Evolutionary conservation across 805 yeast genomes (phyloP).

Genomic region (Priceomyces fermenticarens): DNA sequence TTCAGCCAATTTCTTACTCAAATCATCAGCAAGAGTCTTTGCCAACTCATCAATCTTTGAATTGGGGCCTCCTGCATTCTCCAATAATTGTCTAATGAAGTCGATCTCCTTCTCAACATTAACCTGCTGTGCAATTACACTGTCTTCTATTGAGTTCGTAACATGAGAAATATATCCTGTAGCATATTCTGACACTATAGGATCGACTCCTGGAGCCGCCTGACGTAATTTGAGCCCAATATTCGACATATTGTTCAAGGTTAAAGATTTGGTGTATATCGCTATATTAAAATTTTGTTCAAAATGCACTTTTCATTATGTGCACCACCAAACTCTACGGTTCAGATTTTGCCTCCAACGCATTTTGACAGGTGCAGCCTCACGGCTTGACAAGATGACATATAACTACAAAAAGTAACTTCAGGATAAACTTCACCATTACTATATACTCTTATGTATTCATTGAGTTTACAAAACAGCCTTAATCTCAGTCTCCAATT

Average conservation of each 20-base stretch:
- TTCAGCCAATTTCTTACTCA: slow-evolving; percentile 53
- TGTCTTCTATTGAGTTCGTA: slow-evolving; percentile 73
- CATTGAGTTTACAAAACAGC: slow-evolving; percentile 29
- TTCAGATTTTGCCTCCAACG: no score
- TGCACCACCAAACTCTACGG: not conserved
- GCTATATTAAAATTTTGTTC: not conserved
- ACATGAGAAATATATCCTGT: slow-evolving; percentile 87
- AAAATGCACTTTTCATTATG: not conserved
- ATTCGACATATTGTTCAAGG: slow-evolving; percentile 34
- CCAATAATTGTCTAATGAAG: slow-evolving; percentile 62
- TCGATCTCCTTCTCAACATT: slow-evolving; percentile 64
- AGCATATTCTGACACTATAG: slow-evolving; percentile 84
- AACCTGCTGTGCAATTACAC: slow-evolving; percentile 72
- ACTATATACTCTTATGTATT: no score
- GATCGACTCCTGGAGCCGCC: slow-evolving; percentile 83
- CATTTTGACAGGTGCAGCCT: no score
- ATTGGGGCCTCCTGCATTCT: slow-evolving; percentile 78
- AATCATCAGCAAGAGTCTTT: slow-evolving; percentile 43
- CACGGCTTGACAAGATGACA: no score
- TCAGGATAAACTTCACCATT: no score
- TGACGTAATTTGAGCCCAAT: slow-evolving; percentile 65
- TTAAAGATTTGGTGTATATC: no score
- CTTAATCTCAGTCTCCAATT: slow-evolving; percentile 47
- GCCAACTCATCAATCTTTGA: slow-evolving; percentile 52
- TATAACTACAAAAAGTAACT: no score